Evolutionary conservation across 1,284 basidiomycete species (phyloP), one percentile per base, ranked within the genome.

Genomic region (Dichomitus squalens): DNA sequence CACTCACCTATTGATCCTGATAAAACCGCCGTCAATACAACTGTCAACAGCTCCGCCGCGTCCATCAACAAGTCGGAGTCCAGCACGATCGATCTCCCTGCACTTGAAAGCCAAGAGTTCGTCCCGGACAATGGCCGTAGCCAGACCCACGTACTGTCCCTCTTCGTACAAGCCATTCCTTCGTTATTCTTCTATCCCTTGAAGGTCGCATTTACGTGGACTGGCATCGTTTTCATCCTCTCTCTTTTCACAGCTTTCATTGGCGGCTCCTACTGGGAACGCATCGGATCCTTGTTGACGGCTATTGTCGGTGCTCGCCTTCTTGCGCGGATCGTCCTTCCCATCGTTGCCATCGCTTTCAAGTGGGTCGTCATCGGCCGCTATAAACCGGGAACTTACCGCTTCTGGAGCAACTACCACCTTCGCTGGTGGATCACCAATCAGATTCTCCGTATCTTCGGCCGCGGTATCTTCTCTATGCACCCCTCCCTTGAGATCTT

Each of bases 381-480:
- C 46, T 78, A 79, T 66, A 71, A 70, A 62, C 70, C 75, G 0
- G 78, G 77, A 12, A 72, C 65, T 3, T 76, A 79, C 62, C 71
- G 66, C 54, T 73, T 75, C 72, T 76, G 57, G 57, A 57, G 59
- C 56, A 55, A 44, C 7, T 80, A 79, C 60, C 74, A 80, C 53
- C 66, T 80, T 9, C 74, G 79, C 11, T 80, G 77, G 75, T 79
- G 79, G 79, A 71, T 80, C 48, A 77, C 78, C 18, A 76, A 80
- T 61, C 75, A 78, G 58, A 68, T 69, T 40, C 59, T 80, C 7
- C 66, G 74, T 25, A 66, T 70, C 41, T 68, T 76, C 7, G 79
- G 78, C 0, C 73, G 74, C 31, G 79, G 78, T 2, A 64, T 80
- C 29, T 80, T 80, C 55, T 58, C 72, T n/a, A 58, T 73, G 46